A percentile compares a stretch with the other conserved stretches of the same genome.
Evolutionary conservation across 441 rosid species (phyloP).

Genomic region (Erysimum cheiri): DNA sequence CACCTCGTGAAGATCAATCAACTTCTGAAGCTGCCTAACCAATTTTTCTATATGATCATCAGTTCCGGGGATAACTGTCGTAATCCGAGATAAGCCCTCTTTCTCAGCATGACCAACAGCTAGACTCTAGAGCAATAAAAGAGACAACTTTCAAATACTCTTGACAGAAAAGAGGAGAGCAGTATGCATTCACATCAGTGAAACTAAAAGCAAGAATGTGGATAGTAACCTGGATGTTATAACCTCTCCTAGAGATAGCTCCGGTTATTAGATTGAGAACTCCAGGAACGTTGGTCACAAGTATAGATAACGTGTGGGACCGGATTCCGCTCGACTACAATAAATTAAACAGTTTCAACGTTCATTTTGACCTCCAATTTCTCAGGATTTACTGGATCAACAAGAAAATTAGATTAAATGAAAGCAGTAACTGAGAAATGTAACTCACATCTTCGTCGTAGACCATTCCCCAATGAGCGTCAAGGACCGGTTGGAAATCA

Average conservation of each 20-base stretch:
- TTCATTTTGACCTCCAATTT: conserved; percentile 14
- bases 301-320: conserved; percentile 67
- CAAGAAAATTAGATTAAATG: background rate
- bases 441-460: conserved; percentile 67
- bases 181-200: background rate
- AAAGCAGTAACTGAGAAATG: background rate
- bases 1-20: conserved; percentile 72
- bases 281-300: conserved; percentile 65
- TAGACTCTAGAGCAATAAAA: conserved; percentile 55
- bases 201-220: conserved; percentile 25
- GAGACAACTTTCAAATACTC: conserved; percentile 24
- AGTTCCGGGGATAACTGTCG: conserved; percentile 74
- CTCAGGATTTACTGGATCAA: background rate
- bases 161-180: conserved; percentile 17
- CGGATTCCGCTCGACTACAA: conserved; percentile 52
- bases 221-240: conserved; percentile 68
- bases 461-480: conserved; percentile 80
- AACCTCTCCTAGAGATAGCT: conserved; percentile 70
- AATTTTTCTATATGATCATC: conserved; percentile 62
- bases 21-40: conserved; percentile 69
- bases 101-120: conserved; percentile 73
- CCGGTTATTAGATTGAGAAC: conserved; percentile 71
- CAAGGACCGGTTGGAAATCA: conserved; percentile 60
- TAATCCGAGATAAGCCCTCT: conserved; percentile 68
- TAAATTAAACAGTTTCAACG: background rate